Conservation (phyloP, 192 early-diverging fungal genomes). For the Ambispora gerdemannii region DNA sequence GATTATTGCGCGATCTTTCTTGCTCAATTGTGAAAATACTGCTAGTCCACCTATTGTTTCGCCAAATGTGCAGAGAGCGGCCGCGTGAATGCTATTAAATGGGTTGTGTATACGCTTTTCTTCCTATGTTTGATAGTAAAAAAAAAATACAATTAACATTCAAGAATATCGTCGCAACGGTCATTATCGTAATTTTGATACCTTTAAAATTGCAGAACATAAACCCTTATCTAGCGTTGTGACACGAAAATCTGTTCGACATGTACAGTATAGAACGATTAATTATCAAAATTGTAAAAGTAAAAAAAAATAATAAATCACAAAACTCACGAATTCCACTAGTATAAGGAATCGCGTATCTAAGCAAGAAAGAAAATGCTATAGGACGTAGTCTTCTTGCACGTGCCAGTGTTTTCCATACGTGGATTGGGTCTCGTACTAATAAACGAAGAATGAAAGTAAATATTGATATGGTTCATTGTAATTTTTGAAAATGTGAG, state of each 20-base stretch:
- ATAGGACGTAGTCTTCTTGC: slow-evolving; percentile 43
- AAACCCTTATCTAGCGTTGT: slow-evolving; percentile 53
- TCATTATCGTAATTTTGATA: slow-evolving; percentile 26
- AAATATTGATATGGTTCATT: no score
- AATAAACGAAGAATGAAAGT: no score
- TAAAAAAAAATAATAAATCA: slow-evolving; percentile 22
- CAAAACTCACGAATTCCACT: slow-evolving; percentile 43
- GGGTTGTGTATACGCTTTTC: slow-evolving; percentile 49
- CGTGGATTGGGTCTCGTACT: slow-evolving; percentile 42
- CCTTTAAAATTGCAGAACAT: slow-evolving; percentile 54
- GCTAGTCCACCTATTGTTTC: slow-evolving; percentile 57
- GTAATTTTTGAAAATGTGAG: no score
- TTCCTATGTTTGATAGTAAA: slow-evolving; percentile 41
- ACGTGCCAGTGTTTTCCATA: slow-evolving; percentile 51
- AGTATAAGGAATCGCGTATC: slow-evolving; percentile 49
- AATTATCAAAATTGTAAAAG: not conserved
- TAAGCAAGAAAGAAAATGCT: slow-evolving; percentile 47
- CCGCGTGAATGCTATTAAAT: slow-evolving; percentile 52
- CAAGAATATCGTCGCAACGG: no score
- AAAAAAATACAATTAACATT: no score
- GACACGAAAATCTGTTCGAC: slow-evolving; percentile 47
- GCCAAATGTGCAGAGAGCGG: slow-evolving; percentile 52
- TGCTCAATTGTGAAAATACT: slow-evolving; percentile 43
- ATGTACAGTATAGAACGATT: not conserved
- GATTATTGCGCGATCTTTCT: slow-evolving; percentile 50